phyloP scores from a whole-genome alignment of 805 yeast species.

The Myxozyma udenii region DNA sequence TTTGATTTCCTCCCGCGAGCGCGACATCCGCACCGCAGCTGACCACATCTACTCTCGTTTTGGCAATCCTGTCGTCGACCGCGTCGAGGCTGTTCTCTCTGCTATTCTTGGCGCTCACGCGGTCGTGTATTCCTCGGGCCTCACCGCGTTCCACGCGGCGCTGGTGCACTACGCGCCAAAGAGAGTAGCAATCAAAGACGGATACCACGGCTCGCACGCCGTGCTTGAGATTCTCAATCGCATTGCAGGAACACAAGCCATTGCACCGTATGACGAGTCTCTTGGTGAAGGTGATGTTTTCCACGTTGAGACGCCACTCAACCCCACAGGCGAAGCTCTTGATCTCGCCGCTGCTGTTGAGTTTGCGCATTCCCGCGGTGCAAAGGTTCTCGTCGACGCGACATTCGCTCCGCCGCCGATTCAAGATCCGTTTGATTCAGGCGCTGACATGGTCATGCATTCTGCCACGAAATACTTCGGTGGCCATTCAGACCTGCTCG shows the following conservation, averaged over 20 bases:
- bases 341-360: conserved; percentile 63
- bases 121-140: conserved; percentile 72
- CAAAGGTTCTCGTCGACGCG: conserved; percentile 68
- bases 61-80: conserved; percentile 67
- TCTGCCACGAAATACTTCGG: conserved; percentile 93
- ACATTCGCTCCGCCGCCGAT: conserved; percentile 95
- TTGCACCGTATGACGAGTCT: conserved; percentile 44
- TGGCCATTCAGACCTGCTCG: conserved; percentile 89
- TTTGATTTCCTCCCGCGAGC: conserved; percentile 42
- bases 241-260: conserved; percentile 46
- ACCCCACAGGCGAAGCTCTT: conserved; percentile 69
- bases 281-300: conserved; percentile 68
- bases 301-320: conserved; percentile 84
- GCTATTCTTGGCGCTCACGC: conserved; percentile 61
- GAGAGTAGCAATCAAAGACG: conserved; percentile 66
- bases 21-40: conserved; percentile 32
- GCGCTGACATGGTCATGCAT: conserved; percentile 87
- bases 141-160: conserved; percentile 76
- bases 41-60: conserved; percentile 66
- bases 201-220: conserved; percentile 83
- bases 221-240: conserved; percentile 62
- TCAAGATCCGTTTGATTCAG: conserved; percentile 73
- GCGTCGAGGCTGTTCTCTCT: conserved; percentile 64
- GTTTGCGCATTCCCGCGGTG: conserved; percentile 75
- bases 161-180: conserved; percentile 71